A percentile compares a stretch with the other conserved stretches of the same genome.
These are phyloP conservation scores for Capsella rubella DNA, from an alignment of 441 rosid genomes.

Conservation along the genomic window DNA sequence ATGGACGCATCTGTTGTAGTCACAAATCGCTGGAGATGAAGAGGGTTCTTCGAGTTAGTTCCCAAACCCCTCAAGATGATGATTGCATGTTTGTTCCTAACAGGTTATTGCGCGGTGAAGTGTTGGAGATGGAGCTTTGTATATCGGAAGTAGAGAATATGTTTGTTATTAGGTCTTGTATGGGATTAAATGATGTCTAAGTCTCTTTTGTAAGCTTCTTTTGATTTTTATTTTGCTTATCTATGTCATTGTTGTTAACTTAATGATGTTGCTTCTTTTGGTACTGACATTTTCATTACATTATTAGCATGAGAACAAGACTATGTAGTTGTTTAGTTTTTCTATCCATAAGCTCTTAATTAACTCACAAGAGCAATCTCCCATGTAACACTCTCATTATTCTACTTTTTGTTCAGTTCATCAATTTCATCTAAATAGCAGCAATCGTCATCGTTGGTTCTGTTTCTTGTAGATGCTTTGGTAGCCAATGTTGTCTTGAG, in stretches of 20 bases:
- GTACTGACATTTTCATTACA: not conserved
- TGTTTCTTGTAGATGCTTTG: too few species aligned
- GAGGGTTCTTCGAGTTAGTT: not conserved
- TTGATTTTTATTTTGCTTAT: not conserved
- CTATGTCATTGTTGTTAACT: not conserved
- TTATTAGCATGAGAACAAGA: not conserved
- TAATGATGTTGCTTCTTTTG: not conserved
- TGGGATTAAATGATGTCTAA: not conserved
- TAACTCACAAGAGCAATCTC: too few species aligned
- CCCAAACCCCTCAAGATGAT: not conserved
- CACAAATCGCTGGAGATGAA: not conserved
- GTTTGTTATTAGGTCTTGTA: not conserved
- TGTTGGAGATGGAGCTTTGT: slow-evolving; percentile 2
- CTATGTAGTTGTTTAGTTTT: too few species aligned
- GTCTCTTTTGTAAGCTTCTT: not conserved
- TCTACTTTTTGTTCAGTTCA: too few species aligned
- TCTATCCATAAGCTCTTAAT: too few species aligned
- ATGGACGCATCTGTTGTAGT: not conserved
- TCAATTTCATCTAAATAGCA: too few species aligned
- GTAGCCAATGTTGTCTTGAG: too few species aligned
- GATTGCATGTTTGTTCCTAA: not conserved
- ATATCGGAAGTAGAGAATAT: not conserved
- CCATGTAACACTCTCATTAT: too few species aligned
- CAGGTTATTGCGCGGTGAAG: not conserved
- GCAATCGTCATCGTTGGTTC: too few species aligned